Base-by-base conservation (phyloP, 2,329 filamentous ascomycete species). In the Daldinia eschscholtzii region DNA sequence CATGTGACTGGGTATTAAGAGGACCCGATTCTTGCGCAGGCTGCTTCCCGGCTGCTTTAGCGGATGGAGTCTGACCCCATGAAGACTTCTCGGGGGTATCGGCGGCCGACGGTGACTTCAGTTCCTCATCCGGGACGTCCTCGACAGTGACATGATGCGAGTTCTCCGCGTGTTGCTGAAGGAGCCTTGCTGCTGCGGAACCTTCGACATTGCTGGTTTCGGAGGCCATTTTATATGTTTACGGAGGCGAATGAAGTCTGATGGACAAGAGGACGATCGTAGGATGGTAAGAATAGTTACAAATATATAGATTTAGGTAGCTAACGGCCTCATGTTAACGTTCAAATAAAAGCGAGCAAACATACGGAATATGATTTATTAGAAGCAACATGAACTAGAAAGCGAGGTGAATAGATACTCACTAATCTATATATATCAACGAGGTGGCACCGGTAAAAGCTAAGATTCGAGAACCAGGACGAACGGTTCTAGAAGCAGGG, bases 1-100 rank as follows among this genome's bases (percentile, higher is more conserved):
- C 94, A 78, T 97, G 92, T 18, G 93, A 97, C 76, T 93, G 88
- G 20, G 93, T 94, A 80, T 98, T 93, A 69, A 98, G 83, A 59
- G 85, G 75, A 48, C 82, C 80, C 35, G 81, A 70, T 48, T 79
- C 72, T 50, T 87, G 83, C 39, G 84, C 85, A 79, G 90, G 91
- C 78, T 92, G 89, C 83, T 93, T 93, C 60, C 87, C 89, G 50
- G 88, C 87, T 68, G 88, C 86, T 81, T 92, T 93, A 58, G 88
- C 82, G 68, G 88, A 88, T 75, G 86, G 79, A 23, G 85, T 80
- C 61, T 83, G 81, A 61, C 80, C 81, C 80, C 83, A 84, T 53
- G 82, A 82, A 62, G 85, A 81, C 59, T 83, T 73, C n/a, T 68
- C 73, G 15, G 68, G 81, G 72, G 79, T 80, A 59, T 83, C 81